Percentiles rank a stretch among this genome's conserved stretches.
Evolutionary conservation across 306 rosid species (phyloP).

Genomic region (Senna siamea): DNA sequence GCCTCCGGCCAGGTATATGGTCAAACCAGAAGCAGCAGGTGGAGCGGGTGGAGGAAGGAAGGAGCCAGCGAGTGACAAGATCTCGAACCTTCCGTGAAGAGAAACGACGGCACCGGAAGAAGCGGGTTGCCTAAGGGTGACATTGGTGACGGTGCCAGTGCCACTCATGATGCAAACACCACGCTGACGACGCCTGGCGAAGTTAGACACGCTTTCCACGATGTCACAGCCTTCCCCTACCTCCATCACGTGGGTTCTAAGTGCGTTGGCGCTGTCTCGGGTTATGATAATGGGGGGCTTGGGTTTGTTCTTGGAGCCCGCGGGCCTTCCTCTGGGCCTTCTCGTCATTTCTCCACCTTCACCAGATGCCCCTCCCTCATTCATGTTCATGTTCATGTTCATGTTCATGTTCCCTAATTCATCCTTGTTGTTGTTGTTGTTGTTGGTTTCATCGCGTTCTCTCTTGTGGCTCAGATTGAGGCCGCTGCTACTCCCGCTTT

Average conservation of each 20-base stretch:
- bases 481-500: constrained; percentile 71
- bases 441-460: constrained; percentile 57
- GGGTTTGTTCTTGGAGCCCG: constrained; percentile 97
- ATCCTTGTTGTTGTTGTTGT: constrained; percentile 42
- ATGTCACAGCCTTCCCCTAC: constrained; percentile 89
- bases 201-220: constrained; percentile 78
- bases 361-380: constrained; percentile 12
- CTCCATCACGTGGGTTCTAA: constrained; percentile 92
- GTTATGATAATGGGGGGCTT: constrained; percentile 96
- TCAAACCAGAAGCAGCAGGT: constrained; percentile 76
- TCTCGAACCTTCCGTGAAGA: constrained; percentile 90
- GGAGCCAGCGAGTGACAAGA: constrained; percentile 80
- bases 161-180: constrained; percentile 97
- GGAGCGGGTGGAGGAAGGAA: constrained; percentile 96
- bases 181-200: constrained; percentile 85
- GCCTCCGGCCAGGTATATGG: constrained; percentile 87
- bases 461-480: constrained; percentile 61
- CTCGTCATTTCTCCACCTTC: constrained; percentile 62
- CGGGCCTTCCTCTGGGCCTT: constrained; percentile 83
- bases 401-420: background rate
- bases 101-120: constrained; percentile 82
- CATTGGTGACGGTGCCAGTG: constrained; percentile 87
- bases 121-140: constrained; percentile 85
- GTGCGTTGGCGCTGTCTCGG: constrained; percentile 94
- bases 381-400: background rate